A percentile compares a stretch with the other conserved stretches of the same genome.
Evolutionary conservation across 768 basidiomycete species (phyloP).

Genomic region (Xerocomus potaroensis): DNA sequence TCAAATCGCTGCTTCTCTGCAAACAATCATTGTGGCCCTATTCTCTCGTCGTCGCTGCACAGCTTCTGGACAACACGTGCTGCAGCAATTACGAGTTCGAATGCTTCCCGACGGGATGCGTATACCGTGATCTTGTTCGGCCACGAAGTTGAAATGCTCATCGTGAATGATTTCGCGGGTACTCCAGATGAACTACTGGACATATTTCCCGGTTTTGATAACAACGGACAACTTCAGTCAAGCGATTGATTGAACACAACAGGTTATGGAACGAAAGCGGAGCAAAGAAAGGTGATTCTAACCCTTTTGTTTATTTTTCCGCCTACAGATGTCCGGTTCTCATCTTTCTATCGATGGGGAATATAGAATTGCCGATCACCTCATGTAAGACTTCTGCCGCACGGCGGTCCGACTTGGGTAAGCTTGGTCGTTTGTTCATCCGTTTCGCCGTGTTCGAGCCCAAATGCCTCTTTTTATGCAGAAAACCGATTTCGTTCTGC

Average conservation of each 20-base stretch:
- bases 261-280: constrained; percentile 45
- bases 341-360: constrained; percentile 45
- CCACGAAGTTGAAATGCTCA: constrained; percentile 7
- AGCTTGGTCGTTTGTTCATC: no score
- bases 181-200: constrained; percentile 43
- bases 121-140: constrained; percentile 54
- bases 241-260: constrained; percentile 37
- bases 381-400: constrained; percentile 39
- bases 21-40: constrained; percentile 57
- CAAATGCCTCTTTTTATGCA: constrained; percentile 13
- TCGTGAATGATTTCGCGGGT: constrained; percentile 45
- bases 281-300: constrained; percentile 42
- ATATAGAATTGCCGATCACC: constrained; percentile 34
- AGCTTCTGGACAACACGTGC: constrained; percentile 54
- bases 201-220: constrained; percentile 29
- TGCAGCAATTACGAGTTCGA: constrained; percentile 22
- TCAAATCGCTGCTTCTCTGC: constrained; percentile 33
- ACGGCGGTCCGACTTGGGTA: constrained; percentile 44
- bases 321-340: constrained; percentile 29
- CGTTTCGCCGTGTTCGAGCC: not conserved
- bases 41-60: constrained; percentile 50
- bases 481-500: constrained; percentile 55
- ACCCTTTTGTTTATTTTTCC: not conserved
- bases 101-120: constrained; percentile 42
- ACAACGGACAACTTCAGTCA: constrained; percentile 34